Percentiles rank a stretch among this genome's conserved stretches.
These are phyloP conservation scores for Pezicula radicicola DNA, from an alignment of 2,329 filamentous ascomycete species.

Conservation along the genomic window DNA sequence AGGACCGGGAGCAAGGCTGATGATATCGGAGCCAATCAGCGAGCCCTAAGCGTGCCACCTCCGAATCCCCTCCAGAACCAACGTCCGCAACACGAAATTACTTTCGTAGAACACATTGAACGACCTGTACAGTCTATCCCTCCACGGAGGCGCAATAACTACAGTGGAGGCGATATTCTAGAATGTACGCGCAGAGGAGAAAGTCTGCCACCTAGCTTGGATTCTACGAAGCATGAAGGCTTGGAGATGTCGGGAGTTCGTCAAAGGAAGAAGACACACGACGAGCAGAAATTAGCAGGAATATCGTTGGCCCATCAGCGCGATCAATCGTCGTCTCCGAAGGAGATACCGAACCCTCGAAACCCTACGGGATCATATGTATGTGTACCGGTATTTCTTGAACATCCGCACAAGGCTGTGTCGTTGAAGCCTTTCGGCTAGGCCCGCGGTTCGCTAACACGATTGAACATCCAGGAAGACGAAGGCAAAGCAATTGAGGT, in stretches of 20 bases:
- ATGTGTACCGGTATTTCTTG: not conserved
- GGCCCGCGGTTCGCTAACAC: conserved; percentile 1
- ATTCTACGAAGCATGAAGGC: not conserved
- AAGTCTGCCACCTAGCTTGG: not conserved
- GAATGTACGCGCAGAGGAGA: not conserved
- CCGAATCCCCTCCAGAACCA: not conserved
- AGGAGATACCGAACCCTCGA: not conserved
- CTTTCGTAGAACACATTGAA: not conserved
- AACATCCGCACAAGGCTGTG: not conserved
- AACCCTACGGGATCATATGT: not conserved
- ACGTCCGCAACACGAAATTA: not conserved
- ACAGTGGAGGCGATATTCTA: not conserved
- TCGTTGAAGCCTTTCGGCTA: not conserved
- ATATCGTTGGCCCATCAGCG: not conserved
- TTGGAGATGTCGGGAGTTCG: not conserved
- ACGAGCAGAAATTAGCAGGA: too few species aligned
- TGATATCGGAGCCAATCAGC: not conserved
- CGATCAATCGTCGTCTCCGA: not conserved
- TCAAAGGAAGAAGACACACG: not conserved
- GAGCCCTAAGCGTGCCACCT: not conserved
- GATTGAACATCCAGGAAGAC: not conserved
- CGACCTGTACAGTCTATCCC: not conserved
- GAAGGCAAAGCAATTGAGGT: not conserved
- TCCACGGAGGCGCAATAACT: not conserved
- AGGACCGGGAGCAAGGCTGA: not conserved